Evolutionary conservation across 1,284 basidiomycete species (phyloP), one percentile per base, ranked within the genome.

Genomic region (Abortiporus biennis): DNA sequence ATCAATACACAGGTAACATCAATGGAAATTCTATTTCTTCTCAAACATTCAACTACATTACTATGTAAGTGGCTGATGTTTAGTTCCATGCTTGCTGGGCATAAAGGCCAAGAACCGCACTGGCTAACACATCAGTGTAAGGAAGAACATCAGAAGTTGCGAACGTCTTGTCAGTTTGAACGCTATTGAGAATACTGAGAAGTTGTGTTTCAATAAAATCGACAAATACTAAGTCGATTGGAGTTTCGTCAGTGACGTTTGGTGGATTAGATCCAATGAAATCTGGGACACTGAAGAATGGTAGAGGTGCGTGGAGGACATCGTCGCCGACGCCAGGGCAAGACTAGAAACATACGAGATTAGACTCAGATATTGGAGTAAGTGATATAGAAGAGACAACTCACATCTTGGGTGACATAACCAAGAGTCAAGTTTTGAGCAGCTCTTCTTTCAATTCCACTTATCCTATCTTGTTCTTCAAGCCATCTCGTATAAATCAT

Each of bases 301-400:
- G 71, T 31, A 85, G 53, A 1, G 83, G 72, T 2, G 62, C 54
- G 57, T 87, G 84, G 0, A 63, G 58, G 2, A 66, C 74, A 55
- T 88, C 85, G 54, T 88, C 86, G 9, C 85, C 86, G 11, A 76
- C 62, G 3, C 79, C 85, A 1, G 82, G 80, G 58, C 85, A 86
- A 8, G 73, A 62, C 80, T 83, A 40, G n/a, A 29, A n/a, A 13
- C 45, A 23, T 15, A 21, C 32, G 12, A 42, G 20, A 33, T 33
- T n/a, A 39, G 23, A 38, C 17, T 39, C 38, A 34, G 12, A 22
- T 9, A 11, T 5, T 20, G 43, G 38, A 16, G 41, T 34, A 4
- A n/a, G n/a, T n/a, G 5, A 38, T 39, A 45, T 24, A 33, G 16
- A 15, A 42, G 36, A 29, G 12, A 29, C 13, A 3, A 59, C 81